Evolutionary conservation across 257 asterid genomes (phyloP).

Genomic region (Eucommia ulmoides): DNA sequence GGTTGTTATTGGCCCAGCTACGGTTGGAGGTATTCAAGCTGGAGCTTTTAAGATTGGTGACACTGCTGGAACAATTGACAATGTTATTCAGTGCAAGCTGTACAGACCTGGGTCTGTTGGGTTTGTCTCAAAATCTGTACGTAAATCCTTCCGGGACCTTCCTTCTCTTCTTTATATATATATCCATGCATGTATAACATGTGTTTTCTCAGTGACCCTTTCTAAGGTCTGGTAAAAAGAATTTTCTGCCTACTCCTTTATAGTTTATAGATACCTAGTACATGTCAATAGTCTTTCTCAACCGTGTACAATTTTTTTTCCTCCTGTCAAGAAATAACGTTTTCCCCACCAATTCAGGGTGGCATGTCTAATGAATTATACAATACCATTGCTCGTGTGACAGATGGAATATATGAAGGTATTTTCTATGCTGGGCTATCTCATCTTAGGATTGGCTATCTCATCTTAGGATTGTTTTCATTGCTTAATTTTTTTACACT

Average conservation of each 20-base stretch:
- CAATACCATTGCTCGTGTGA: constrained; percentile 92
- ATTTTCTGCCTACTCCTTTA: background rate
- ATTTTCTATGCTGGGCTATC: background rate
- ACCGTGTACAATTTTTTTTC: background rate
- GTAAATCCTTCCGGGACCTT: constrained; percentile 17
- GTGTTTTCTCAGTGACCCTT: background rate
- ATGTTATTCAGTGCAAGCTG: constrained; percentile 81
- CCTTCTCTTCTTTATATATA: background rate
- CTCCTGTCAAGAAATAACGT: constrained; percentile 10
- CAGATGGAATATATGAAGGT: constrained; percentile 99
- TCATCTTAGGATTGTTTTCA: background rate
- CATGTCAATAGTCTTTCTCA: background rate
- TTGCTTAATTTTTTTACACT: background rate
- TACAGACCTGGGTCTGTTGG: constrained; percentile 99
- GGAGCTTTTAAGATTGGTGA: constrained; percentile 99
- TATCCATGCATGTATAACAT: background rate
- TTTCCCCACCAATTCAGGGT: constrained; percentile 46
- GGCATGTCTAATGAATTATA: constrained; percentile 97
- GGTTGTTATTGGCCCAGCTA: constrained; percentile 97
- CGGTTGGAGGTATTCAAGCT: constrained; percentile 99
- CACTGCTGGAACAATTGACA: constrained; percentile 97
- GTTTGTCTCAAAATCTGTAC: constrained; percentile 92
- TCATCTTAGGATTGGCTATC: no score
- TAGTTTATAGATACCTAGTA: background rate
- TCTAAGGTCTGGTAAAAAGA: background rate